phyloP scores from a whole-genome alignment of 345 rosid species.

The Syzygium grande region DNA sequence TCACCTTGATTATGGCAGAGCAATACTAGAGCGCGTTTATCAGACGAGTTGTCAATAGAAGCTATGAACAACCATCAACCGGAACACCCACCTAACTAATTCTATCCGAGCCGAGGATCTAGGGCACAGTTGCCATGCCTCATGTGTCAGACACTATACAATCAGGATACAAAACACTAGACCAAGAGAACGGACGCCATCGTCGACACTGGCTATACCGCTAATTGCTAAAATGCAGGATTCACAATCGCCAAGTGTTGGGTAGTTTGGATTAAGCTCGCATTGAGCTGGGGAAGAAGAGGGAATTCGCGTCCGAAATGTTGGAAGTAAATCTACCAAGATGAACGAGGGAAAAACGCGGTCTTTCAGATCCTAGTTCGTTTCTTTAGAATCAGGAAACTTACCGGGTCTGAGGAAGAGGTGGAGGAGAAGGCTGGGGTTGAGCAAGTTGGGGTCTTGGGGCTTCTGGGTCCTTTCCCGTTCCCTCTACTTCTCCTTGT shows the following conservation, averaged over 20 bases:
- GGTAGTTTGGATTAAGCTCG: neutral
- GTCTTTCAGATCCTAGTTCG: neutral
- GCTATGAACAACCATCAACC: neutral
- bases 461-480: slow-evolving; percentile 1
- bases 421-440: slow-evolving; percentile 8
- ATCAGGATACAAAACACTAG: neutral
- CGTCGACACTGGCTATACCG: neutral
- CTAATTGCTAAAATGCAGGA: neutral
- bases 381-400: neutral
- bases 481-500: neutral
- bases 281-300: neutral
- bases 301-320: neutral
- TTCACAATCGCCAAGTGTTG: neutral
- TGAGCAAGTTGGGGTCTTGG: neutral
- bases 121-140: neutral
- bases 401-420: slow-evolving; percentile 21
- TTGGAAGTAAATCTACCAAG: neutral
- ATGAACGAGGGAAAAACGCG: neutral
- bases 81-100: neutral
- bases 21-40: neutral
- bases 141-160: neutral
- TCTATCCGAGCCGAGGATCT: neutral
- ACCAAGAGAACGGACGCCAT: neutral
- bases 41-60: neutral
- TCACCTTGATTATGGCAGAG: neutral